These are phyloP conservation scores for Lactifluus volemus DNA, from an alignment of 768 basidiomycete genomes.

Conservation along the genomic window DNA sequence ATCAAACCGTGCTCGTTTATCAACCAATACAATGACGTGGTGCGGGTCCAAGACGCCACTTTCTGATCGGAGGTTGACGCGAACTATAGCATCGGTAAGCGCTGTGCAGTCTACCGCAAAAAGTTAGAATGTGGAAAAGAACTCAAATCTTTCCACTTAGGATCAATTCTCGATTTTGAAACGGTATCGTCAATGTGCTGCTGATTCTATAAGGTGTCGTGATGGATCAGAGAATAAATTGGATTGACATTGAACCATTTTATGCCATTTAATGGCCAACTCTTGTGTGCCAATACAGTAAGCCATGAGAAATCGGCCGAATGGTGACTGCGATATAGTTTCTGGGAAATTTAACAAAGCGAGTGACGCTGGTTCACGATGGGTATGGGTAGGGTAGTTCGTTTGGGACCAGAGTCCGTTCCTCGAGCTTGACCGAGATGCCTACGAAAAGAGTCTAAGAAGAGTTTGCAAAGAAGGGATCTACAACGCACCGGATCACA, in stretches of 20 bases:
- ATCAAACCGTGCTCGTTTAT: constrained; percentile 81
- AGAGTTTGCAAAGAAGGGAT: not conserved
- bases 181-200: too few species aligned
- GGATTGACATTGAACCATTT: too few species aligned
- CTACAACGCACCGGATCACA: constrained; percentile 57
- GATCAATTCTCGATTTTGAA: too few species aligned
- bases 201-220: too few species aligned
- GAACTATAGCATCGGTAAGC: constrained; percentile 38
- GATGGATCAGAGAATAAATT: too few species aligned
- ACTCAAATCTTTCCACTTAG: too few species aligned
- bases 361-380: constrained; percentile 55
- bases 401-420: constrained; percentile 76
- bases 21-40: constrained; percentile 83
- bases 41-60: constrained; percentile 72
- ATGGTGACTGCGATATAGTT: too few species aligned
- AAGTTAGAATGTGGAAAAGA: not conserved
- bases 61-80: constrained; percentile 77
- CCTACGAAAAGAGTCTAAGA: constrained; percentile 31
- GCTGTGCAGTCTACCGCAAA: not conserved
- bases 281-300: too few species aligned
- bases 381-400: constrained; percentile 43
- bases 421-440: constrained; percentile 82
- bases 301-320: too few species aligned
- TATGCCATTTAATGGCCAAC: too few species aligned
- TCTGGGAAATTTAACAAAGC: constrained; percentile 29